Conservation (phyloP, 2,329 filamentous ascomycete genomes). For the Colletotrichum tanaceti region DNA sequence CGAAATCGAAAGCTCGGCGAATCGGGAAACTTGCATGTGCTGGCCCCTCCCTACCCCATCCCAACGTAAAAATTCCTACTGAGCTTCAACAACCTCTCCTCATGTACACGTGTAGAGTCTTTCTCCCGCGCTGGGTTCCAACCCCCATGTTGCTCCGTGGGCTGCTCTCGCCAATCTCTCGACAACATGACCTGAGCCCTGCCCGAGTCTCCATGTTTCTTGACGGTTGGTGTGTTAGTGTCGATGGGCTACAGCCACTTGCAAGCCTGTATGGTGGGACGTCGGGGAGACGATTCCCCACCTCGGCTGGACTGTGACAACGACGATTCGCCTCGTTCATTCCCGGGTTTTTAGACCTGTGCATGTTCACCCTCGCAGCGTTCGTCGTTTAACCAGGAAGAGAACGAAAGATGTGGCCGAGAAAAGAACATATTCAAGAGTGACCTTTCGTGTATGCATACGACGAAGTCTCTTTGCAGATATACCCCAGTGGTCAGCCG, state of each 20-base stretch:
- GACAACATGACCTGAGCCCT: constrained; percentile 23
- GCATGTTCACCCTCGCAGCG: constrained; percentile 24
- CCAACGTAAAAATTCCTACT: not conserved
- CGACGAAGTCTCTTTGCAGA: not conserved
- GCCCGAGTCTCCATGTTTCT: not conserved
- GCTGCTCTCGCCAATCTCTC: constrained; percentile 6
- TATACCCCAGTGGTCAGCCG: too few species aligned
- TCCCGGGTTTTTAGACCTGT: constrained; percentile 25
- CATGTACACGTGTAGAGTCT: too few species aligned
- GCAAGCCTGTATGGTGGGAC: constrained; percentile 32
- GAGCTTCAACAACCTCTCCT: not conserved
- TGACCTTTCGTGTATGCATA: too few species aligned
- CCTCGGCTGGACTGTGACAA: constrained; percentile 15
- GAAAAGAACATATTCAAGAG: not conserved
- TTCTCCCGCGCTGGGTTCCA: constrained; percentile 3
- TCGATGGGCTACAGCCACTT: constrained; percentile 10
- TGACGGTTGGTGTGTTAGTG: constrained; percentile 12
- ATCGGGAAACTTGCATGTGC: not conserved
- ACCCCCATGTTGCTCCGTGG: constrained; percentile 8
- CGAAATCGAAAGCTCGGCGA: constrained; percentile 1
- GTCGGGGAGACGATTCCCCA: constrained; percentile 12
- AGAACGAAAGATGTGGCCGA: not conserved
- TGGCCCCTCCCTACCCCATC: not conserved
- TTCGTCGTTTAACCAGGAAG: not conserved
- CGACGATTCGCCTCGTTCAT: constrained; percentile 14